Evolutionary conservation across 108 stramenopile species (phyloP), one percentile per base, ranked within the genome.

Genomic region (Nannochloropsis granulata): DNA sequence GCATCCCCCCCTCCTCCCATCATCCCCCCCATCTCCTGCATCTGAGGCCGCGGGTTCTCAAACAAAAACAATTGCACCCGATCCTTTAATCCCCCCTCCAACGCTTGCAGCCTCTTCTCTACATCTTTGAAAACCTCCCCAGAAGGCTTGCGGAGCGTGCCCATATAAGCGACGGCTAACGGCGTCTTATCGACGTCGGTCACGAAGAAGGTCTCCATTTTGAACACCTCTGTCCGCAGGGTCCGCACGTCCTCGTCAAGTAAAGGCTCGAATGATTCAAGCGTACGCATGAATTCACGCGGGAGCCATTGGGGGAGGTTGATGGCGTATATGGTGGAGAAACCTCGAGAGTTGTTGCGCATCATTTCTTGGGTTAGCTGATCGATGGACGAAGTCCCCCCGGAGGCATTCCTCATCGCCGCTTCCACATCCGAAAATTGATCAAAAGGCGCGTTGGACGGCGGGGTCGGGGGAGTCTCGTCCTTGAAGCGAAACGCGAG

Each of bases 11-110:
- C 56, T 0, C 56, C 56, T n/a, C 56, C 56, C 56, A 71, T 71
- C 56, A 71, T 71, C 56, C 56, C 56, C 1, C 56, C 56, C 56
- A 71, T 71, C 56, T 71, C 56, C n/a, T 71, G 56, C 56, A 79
- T 83, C 13, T 82, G 83, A 42, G 87, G 87, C 13, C 83, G 80
- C 44, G 82, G 82, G 81, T 87, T 83, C 43, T 34, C 83, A 78
- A 87, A 83, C 12, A 87, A 80, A 24, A 87, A 83, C 19, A 87
- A 83, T 83, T 87, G 87, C 78, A 87, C 87, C 23, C 87, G 80
- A 44, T 87, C 87, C 13, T 44, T 23, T 14, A 87, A 81, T 10
- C 87, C 87, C 23, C 80, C 83, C 42, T 82, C 71, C n/a, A 43
- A 25, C 0, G 25, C 79, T 24, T 79, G 79, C 45, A 82, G 82